phyloP scores from a whole-genome alignment of 2,329 filamentous ascomycete genomes.

The Arthrobotrys megalospora region DNA sequence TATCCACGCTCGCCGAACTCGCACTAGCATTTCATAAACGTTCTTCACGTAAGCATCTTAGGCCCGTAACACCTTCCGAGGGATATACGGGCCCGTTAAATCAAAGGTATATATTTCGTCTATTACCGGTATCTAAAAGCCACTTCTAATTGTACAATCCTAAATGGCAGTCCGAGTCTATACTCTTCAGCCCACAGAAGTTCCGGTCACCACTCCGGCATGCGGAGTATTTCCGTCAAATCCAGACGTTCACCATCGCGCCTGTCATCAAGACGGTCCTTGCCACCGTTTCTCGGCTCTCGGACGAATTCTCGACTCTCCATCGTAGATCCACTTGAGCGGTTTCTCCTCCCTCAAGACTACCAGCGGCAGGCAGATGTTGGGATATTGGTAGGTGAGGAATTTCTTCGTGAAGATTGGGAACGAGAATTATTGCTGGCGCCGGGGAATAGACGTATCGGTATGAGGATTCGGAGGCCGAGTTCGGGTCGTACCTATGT shows the following conservation, averaged over 20 bases:
- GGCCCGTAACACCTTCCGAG: not conserved
- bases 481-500: not conserved
- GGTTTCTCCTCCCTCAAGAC: conserved; percentile 9
- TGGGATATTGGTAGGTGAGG: conserved; percentile 19
- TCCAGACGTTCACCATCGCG: not conserved
- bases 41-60: not conserved
- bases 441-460: not conserved
- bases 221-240: not conserved
- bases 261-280: not conserved
- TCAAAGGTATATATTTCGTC: not conserved
- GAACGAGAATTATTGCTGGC: not conserved
- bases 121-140: not conserved
- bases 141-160: not conserved
- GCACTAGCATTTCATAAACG: not conserved
- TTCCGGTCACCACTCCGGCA: not conserved
- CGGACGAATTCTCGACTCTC: conserved; percentile 6
- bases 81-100: not conserved
- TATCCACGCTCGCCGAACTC: not conserved
- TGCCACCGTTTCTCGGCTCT: not conserved
- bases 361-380: conserved; percentile 24
- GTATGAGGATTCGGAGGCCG: conserved; percentile 9
- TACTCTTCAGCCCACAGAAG: not conserved
- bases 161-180: not conserved
- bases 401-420: conserved; percentile 17
- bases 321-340: not conserved